A percentile compares a stretch with the other conserved stretches of the same genome.
These are phyloP conservation scores for Ilex aquifolium DNA, from an alignment of 257 asterid genomes.

Conservation along the genomic window DNA sequence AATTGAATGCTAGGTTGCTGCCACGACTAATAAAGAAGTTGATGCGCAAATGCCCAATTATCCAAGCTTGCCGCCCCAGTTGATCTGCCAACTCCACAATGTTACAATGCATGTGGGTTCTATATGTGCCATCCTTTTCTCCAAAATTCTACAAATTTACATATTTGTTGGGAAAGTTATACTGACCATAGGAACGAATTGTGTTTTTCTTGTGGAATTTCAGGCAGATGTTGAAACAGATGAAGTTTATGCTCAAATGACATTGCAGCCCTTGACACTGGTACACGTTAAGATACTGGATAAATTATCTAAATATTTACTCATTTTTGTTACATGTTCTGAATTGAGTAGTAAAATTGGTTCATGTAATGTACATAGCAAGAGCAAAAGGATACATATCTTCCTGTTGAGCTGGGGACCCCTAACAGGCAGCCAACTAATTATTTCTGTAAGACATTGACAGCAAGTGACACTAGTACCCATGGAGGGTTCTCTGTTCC, in stretches of 20 bases:
- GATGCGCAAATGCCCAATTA: constrained; percentile 94
- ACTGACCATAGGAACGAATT: background rate
- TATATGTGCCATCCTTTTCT: constrained; percentile 13
- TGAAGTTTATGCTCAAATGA: constrained; percentile 98
- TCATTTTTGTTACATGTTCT: constrained; percentile 20
- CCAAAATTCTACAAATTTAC: constrained; percentile 6
- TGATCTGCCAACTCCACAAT: constrained; percentile 98
- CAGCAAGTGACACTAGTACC: constrained; percentile 96
- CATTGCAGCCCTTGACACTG: constrained; percentile 86
- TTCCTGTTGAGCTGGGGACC: constrained; percentile 83
- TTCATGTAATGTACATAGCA: constrained; percentile 38
- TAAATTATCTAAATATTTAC: constrained; percentile 25
- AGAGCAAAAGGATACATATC: constrained; percentile 87
- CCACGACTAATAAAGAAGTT: constrained; percentile 88
- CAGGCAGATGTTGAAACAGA: constrained; percentile 99
- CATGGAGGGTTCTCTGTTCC: constrained; percentile 99
- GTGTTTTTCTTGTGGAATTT: constrained; percentile 26
- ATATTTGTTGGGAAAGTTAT: constrained; percentile 12
- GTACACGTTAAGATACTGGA: constrained; percentile 56
- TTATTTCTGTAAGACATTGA: constrained; percentile 92
- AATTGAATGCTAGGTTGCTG: constrained; percentile 62
- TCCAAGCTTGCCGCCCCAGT: constrained; percentile 82
- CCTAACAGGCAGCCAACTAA: constrained; percentile 90
- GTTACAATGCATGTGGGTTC: constrained; percentile 95
- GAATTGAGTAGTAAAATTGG: constrained; percentile 11